Base-by-base conservation (phyloP, 768 basidiomycete genomes). In the Trametes cubensis region DNA sequence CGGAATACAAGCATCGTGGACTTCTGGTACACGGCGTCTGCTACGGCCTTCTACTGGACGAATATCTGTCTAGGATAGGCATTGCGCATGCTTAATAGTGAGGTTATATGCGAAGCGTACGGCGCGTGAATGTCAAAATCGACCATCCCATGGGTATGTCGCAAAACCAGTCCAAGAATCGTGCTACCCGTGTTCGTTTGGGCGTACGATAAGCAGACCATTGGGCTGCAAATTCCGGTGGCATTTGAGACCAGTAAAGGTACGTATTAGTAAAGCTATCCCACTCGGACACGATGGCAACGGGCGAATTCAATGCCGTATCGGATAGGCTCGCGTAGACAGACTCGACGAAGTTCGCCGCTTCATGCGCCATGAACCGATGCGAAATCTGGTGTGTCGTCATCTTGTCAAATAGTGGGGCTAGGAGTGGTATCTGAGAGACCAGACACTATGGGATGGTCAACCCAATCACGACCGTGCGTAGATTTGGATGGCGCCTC, bases 361-460 rank as follows among this genome's bases (percentile, higher is more conserved):
- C 50, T 21, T 60, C 58, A 5, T 18, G n/a, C n/a, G 58, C 58
- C 13, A 50, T 60, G 51, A 60, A 53, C 8, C 58, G 58, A 18
- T 53, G 34, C 5, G 58, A 17, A 7, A 53, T 40, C 13, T 45
- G 13, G 18, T 60, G 41, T 7, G 58, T 60, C 17, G 58, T 60
- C 58, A 60, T 60, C 11, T 26, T 21, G 40, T 60, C 50, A 17
- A 58, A 61, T 23, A 61, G 38, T 0, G 60, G 50, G 15, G 45
- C 52, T 2, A 61, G 52, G 10, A 44, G 26, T 8, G 44, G 60
- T 5, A 48, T 28, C 2, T 21, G 18, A 6, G 52, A 30, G 10
- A 47, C 46, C 6, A 23, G 30, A 34, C 40, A 14, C 51, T 52
- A 13, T 30, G 26, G 34, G 5, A 6, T 11, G 30, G 11, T 8